Conservation (phyloP, 345 rosid species). For the Pistacia atlantica region DNA sequence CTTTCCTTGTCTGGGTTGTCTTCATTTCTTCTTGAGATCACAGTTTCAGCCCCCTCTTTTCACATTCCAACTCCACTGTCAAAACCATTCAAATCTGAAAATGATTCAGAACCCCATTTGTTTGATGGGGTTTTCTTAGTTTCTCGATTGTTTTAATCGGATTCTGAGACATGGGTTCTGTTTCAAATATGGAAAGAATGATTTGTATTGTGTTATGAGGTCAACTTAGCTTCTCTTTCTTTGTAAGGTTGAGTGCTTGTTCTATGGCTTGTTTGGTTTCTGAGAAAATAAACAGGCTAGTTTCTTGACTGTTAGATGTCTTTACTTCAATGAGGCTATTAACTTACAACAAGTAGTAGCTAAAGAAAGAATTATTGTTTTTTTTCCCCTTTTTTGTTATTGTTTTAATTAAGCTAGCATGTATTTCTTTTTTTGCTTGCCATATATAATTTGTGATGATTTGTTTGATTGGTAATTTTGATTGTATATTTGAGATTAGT, state of each 20-base stretch:
- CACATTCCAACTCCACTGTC: constrained; percentile 13
- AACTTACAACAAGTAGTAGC: no score
- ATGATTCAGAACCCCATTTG: neutral
- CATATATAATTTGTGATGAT: neutral
- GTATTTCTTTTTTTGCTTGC: neutral
- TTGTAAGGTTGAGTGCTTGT: neutral
- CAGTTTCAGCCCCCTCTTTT: constrained; percentile 9
- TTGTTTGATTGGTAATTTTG: constrained; percentile 2
- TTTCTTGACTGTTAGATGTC: constrained; percentile 19
- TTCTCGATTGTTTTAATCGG: constrained; percentile 23
- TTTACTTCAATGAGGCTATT: neutral
- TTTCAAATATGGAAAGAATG: constrained; percentile 22
- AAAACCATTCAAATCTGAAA: constrained; percentile 15
- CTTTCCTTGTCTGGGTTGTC: constrained; percentile 29
- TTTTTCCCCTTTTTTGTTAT: neutral
- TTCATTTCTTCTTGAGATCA: constrained; percentile 20
- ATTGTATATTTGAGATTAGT: constrained; percentile 1
- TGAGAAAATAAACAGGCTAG: neutral
- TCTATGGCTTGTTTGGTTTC: neutral
- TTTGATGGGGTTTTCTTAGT: constrained; percentile 5
- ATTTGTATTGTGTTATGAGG: constrained; percentile 26
- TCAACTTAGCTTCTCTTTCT: constrained; percentile 19
- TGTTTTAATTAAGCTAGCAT: neutral
- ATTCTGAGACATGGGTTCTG: constrained; percentile 22
- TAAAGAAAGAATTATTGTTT: no score